These are phyloP conservation scores for Cadophora sp. DNA, from an alignment of 2,329 filamentous ascomycete genomes.

Conservation along the genomic window DNA sequence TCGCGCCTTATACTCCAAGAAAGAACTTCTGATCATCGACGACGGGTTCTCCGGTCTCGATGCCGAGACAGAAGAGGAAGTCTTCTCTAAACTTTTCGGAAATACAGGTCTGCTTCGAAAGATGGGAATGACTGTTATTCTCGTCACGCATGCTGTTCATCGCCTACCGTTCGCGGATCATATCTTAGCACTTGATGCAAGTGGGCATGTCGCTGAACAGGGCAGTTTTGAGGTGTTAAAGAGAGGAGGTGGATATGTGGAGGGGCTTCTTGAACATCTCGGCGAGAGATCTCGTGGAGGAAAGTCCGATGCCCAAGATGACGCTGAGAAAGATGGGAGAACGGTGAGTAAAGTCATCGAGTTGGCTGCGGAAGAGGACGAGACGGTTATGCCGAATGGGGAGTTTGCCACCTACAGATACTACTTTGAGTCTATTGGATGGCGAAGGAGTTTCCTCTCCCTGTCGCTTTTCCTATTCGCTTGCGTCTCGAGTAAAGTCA, in stretches of 20 bases:
- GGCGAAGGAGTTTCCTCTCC: slow-evolving; percentile 18
- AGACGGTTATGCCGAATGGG: slow-evolving; percentile 27
- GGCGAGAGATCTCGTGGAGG: not conserved
- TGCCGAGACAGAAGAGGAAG: slow-evolving; percentile 36
- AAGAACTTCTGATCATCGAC: slow-evolving; percentile 42
- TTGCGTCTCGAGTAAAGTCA: slow-evolving; percentile 40
- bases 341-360: not conserved
- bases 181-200: slow-evolving; percentile 41
- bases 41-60: slow-evolving; percentile 44
- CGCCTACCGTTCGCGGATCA: slow-evolving; percentile 48
- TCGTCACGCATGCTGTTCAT: slow-evolving; percentile 47
- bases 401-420: slow-evolving; percentile 40
- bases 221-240: slow-evolving; percentile 47
- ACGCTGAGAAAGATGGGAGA: not conserved
- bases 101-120: slow-evolving; percentile 30
- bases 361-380: not conserved
- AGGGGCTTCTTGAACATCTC: slow-evolving; percentile 26
- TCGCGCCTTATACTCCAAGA: slow-evolving; percentile 51
- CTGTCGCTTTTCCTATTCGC: slow-evolving; percentile 38
- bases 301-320: not conserved
- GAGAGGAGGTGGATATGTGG: slow-evolving; percentile 46
- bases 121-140: slow-evolving; percentile 47
- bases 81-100: slow-evolving; percentile 37
- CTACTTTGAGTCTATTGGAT: slow-evolving; percentile 34
- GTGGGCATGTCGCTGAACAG: slow-evolving; percentile 47